Conservation (phyloP, 257 asterid genomes). For the Gentiana straminea region DNA sequence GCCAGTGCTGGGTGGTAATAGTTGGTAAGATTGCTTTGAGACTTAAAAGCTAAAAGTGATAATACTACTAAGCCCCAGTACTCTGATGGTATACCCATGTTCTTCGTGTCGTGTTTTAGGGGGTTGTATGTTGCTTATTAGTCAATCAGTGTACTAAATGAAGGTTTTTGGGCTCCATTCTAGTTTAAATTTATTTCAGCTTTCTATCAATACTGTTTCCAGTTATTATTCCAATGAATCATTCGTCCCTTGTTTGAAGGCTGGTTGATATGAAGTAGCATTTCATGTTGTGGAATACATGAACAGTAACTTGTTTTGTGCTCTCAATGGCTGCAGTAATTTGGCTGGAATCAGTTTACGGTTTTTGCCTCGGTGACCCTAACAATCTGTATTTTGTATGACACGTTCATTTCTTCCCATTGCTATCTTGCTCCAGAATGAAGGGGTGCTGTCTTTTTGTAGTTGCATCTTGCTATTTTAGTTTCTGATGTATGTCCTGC, state of each 20-base stretch:
- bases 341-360: neutral
- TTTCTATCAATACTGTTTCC: no score
- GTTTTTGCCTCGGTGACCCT: neutral
- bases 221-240: no score
- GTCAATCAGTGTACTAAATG: constrained; percentile 31
- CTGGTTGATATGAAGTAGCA: neutral
- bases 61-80: constrained; percentile 41
- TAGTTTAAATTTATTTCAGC: constrained; percentile 5
- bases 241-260: constrained; percentile 1
- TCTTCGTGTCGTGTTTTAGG: constrained; percentile 41
- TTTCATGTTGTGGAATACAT: neutral
- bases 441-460: neutral
- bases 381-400: neutral
- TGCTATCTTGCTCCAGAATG: neutral
- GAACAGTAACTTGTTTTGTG: neutral
- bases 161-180: constrained; percentile 24
- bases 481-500: neutral
- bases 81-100: constrained; percentile 49
- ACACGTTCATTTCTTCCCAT: neutral
- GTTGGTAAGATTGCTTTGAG: constrained; percentile 99
- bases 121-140: constrained; percentile 26
- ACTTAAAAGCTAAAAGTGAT: constrained; percentile 71
- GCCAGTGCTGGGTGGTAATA: constrained; percentile 81
- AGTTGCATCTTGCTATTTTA: neutral
- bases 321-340: neutral